Percentiles rank a stretch among this genome's conserved stretches.
phyloP scores from a whole-genome alignment of 352 stramenopile genomes.

The Thraustochytrium striatum region DNA sequence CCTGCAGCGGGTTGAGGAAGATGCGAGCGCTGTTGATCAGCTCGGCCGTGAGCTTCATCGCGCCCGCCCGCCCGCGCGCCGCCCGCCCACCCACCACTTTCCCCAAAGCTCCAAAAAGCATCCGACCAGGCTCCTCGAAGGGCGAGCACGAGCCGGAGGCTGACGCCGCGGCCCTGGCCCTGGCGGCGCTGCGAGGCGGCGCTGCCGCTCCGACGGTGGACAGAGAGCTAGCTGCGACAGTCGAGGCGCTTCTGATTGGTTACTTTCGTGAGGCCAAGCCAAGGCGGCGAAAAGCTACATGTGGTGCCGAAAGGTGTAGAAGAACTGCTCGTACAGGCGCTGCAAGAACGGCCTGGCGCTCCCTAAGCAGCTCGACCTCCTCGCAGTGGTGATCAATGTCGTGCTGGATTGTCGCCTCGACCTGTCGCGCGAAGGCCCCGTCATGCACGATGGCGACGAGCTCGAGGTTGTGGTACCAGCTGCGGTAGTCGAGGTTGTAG shows the following conservation, averaged over 20 bases:
- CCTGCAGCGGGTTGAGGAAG: slow-evolving; percentile 80
- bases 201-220: too few relatives aligned
- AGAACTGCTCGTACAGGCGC: slow-evolving; percentile 21
- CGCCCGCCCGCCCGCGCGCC: neutral
- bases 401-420: slow-evolving; percentile 21
- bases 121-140: too few relatives aligned
- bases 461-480: slow-evolving; percentile 46
- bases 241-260: too few relatives aligned
- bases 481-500: slow-evolving; percentile 46
- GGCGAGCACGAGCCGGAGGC: too few relatives aligned
- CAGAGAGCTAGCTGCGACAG: too few relatives aligned
- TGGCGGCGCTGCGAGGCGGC: too few relatives aligned
- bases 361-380: slow-evolving; percentile 11
- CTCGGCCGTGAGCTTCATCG: slow-evolving; percentile 47
- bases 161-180: too few relatives aligned
- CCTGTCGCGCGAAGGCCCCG: neutral
- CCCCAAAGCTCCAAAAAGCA: too few relatives aligned
- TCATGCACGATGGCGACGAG: slow-evolving; percentile 44
- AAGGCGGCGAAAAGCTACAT: too few relatives aligned
- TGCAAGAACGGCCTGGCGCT: neutral
- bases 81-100: too few relatives aligned
- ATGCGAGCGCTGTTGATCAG: slow-evolving; percentile 63
- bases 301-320: slow-evolving; percentile 40
- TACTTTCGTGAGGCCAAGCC: too few relatives aligned
- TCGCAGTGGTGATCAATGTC: slow-evolving; percentile 39